Conservation (phyloP, 2,329 filamentous ascomycete species). For the Fusarium metavorans region DNA sequence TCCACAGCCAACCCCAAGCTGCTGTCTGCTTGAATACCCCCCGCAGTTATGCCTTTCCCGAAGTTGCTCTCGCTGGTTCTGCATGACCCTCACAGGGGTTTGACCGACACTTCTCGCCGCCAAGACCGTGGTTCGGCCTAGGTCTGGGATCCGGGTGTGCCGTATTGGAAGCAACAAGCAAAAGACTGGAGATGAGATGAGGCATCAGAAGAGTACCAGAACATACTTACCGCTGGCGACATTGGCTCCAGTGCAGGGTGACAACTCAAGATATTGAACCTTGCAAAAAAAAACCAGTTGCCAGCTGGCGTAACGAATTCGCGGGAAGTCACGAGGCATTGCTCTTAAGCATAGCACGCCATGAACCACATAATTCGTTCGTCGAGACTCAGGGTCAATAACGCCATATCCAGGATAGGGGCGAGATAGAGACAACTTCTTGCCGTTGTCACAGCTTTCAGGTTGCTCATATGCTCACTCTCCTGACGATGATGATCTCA, state of each 20-base stretch:
- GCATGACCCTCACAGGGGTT: background rate
- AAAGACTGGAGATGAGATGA: background rate
- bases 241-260: background rate
- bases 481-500: background rate
- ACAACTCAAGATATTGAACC: background rate
- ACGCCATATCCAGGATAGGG: background rate
- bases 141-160: background rate
- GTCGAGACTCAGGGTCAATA: background rate
- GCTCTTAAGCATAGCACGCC: background rate
- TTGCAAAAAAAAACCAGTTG: background rate
- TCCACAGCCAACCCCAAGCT: background rate
- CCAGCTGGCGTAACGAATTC: background rate
- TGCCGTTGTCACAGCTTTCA: background rate
- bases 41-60: background rate
- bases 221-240: background rate
- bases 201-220: background rate
- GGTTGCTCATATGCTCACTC: background rate
- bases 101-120: background rate
- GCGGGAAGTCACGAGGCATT: background rate
- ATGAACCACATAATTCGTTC: background rate
- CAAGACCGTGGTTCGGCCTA: background rate
- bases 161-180: background rate
- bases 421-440: background rate
- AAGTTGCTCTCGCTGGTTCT: background rate
- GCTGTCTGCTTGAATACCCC: background rate